Conservation (phyloP, 1,284 basidiomycete species). For the Puccinia novopanici region DNA sequence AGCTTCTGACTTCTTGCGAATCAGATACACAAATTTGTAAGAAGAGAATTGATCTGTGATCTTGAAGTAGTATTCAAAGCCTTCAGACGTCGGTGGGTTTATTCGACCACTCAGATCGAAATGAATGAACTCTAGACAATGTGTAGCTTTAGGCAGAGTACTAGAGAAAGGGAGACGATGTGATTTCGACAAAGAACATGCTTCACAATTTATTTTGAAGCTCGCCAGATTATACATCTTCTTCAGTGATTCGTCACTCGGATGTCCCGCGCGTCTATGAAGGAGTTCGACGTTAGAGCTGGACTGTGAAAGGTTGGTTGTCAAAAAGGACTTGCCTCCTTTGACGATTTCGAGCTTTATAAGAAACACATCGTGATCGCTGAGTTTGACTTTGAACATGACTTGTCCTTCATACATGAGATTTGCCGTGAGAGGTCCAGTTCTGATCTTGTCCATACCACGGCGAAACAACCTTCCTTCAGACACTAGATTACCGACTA, state of each 20-base stretch:
- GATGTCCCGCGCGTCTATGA: slow-evolving; percentile 14
- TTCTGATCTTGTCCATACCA: not conserved
- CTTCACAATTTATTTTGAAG: not conserved
- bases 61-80: slow-evolving; percentile 1
- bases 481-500: slow-evolving; percentile 5
- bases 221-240: not conserved
- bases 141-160: not conserved
- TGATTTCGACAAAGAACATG: slow-evolving; percentile 20
- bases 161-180: slow-evolving; percentile 14
- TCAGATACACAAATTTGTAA: not conserved
- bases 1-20: slow-evolving; percentile 28
- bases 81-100: not conserved
- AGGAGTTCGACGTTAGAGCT: not conserved
- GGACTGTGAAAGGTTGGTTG: not conserved
- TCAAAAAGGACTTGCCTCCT: not conserved
- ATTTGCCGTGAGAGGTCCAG: not conserved
- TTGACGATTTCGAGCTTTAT: not conserved
- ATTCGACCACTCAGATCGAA: slow-evolving; percentile 11
- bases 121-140: slow-evolving; percentile 11
- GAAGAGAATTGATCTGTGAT: slow-evolving; percentile 4
- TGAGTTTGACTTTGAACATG: not conserved
- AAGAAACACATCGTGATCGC: not conserved
- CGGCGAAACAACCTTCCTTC: not conserved
- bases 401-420: not conserved
- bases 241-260: not conserved